Conservation (phyloP, 169 alveolate genomes). For the Sarcocystis neurona region DNA sequence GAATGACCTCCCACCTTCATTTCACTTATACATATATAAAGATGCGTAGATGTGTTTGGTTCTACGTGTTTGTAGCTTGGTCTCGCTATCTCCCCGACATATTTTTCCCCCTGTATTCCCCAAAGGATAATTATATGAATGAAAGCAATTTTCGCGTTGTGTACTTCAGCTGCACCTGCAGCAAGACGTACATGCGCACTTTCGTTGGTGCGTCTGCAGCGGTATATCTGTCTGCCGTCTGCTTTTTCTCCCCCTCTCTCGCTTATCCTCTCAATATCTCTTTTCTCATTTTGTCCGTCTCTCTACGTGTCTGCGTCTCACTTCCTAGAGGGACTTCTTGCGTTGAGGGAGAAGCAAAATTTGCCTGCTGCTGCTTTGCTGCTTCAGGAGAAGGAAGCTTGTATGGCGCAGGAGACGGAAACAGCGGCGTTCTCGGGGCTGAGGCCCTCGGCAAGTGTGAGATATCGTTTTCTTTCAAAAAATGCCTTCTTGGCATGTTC, state of each 20-base stretch:
- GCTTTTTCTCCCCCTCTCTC: background rate
- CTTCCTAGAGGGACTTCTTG: background rate
- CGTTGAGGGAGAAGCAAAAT: too few species aligned
- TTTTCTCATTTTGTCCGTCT: background rate
- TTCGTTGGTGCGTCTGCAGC: background rate
- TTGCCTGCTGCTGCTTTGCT: background rate
- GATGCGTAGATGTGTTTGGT: too few species aligned
- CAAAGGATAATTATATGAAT: too few species aligned
- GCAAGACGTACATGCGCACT: too few species aligned
- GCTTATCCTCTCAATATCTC: background rate
- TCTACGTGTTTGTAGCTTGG: too few species aligned
- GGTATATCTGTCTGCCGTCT: background rate
- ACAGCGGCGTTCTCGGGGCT: slow-evolving; percentile 40
- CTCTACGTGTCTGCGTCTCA: background rate
- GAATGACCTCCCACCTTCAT: too few species aligned
- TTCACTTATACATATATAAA: too few species aligned
- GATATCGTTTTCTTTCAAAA: background rate
- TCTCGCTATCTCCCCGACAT: too few species aligned
- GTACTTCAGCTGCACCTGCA: too few species aligned
- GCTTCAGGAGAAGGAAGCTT: slow-evolving; percentile 45
- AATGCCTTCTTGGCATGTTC: background rate
- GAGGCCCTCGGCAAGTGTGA: background rate
- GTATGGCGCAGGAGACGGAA: slow-evolving; percentile 44
- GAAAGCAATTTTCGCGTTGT: too few species aligned
- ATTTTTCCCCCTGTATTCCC: too few species aligned